Evolutionary conservation across 2,329 filamentous ascomycete genomes (phyloP).

Genomic region (Hymenoscyphus scutula): DNA sequence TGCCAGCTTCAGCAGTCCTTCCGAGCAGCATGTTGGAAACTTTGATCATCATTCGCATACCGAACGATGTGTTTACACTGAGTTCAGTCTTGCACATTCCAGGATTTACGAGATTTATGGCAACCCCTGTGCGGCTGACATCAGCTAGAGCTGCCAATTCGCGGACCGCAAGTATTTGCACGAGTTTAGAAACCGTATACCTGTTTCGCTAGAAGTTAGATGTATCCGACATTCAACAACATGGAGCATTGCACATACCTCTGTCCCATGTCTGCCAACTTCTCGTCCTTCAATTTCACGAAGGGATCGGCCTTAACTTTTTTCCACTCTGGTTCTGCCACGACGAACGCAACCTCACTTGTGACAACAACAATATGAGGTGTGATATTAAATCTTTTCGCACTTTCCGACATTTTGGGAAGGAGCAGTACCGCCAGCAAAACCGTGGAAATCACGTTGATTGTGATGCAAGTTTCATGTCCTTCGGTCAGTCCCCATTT

Average conservation of each 20-base stretch:
- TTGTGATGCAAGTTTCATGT: constrained; percentile 4
- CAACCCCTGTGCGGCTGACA: constrained; percentile 29
- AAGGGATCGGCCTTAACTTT: constrained; percentile 30
- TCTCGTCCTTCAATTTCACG: constrained; percentile 22
- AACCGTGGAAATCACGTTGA: constrained; percentile 13
- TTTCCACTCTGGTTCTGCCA: constrained; percentile 18
- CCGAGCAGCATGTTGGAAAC: constrained; percentile 21
- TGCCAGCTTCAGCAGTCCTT: constrained; percentile 35
- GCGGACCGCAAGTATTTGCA: neutral
- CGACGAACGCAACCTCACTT: neutral
- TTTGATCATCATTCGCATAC: constrained; percentile 14
- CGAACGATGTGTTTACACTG: constrained; percentile 22
- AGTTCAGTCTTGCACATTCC: constrained; percentile 36
- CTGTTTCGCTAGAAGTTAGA: neutral
- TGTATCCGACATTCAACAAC: neutral
- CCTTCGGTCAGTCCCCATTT: neutral
- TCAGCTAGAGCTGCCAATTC: constrained; percentile 25
- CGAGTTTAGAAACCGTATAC: neutral
- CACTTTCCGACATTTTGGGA: constrained; percentile 6
- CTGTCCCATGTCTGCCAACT: constrained; percentile 9
- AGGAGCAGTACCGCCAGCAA: constrained; percentile 10
- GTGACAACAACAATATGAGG: constrained; percentile 9
- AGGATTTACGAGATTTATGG: constrained; percentile 31
- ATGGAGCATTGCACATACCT: constrained; percentile 21
- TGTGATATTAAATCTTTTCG: neutral